Evolutionary conservation across 306 rosid species (phyloP).

Genomic region (Casuarina equisetifolia): DNA sequence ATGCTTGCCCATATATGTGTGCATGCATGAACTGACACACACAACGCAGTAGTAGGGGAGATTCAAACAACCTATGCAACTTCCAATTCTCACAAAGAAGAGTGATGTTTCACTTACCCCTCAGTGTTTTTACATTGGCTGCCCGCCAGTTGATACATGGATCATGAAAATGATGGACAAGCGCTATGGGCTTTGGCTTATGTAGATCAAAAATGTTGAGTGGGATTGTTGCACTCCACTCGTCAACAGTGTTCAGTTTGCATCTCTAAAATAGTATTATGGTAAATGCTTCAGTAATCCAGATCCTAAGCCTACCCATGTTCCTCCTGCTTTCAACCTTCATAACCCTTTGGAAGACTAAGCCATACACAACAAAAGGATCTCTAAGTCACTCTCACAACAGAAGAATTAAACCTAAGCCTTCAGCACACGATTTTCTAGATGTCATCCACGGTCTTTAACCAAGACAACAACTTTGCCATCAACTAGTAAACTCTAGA

Average conservation of each 20-base stretch:
- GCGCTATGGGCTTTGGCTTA: no score
- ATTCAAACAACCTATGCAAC: background rate
- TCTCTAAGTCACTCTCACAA: background rate
- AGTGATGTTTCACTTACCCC: no score
- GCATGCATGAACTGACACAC: background rate
- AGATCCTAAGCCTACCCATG: background rate
- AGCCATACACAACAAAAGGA: background rate
- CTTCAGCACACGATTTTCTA: background rate
- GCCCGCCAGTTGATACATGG: background rate
- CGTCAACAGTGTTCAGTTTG: background rate
- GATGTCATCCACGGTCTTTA: background rate
- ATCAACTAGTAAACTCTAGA: constrained; percentile 2
- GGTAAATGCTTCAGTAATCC: background rate
- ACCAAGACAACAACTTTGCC: background rate
- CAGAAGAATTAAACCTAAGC: background rate
- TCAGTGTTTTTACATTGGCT: background rate
- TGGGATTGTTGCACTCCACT: no score
- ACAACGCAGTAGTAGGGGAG: background rate
- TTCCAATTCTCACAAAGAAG: background rate
- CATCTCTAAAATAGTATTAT: background rate
- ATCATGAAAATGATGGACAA: background rate
- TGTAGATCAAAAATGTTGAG: no score
- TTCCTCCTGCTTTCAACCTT: background rate
- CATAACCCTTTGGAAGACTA: background rate
- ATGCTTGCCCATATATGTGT: background rate